Conservation (phyloP, 345 rosid genomes). For the Capsella bursapastoris region DNA sequence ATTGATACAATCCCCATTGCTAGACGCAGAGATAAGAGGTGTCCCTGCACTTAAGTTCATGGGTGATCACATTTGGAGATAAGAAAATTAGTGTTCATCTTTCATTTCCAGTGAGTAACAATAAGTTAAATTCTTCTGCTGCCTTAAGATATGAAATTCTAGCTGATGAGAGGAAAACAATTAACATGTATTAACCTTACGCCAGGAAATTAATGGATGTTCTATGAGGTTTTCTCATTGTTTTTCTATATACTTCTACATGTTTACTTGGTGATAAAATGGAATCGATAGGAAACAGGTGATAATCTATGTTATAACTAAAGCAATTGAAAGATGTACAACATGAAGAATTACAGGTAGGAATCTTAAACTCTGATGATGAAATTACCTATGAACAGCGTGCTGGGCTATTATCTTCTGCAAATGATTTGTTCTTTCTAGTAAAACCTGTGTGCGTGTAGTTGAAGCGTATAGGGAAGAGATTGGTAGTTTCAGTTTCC, state of each 20-base stretch:
- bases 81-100: conserved; percentile 16
- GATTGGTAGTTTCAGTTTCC: conserved; percentile 25
- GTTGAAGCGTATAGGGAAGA: conserved; percentile 18
- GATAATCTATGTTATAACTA: conserved; percentile 36
- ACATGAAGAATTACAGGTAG: conserved; percentile 38
- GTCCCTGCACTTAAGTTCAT: conserved; percentile 79
- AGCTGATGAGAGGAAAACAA: conserved; percentile 26
- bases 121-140: conserved; percentile 22
- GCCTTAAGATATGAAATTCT: conserved; percentile 10
- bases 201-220: conserved; percentile 32
- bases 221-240: conserved; percentile 37
- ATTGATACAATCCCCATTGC: conserved; percentile 58
- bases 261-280: conserved; percentile 32
- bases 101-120: conserved; percentile 16
- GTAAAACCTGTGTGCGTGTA: conserved; percentile 24
- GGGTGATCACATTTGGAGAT: conserved; percentile 74
- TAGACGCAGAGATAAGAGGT: conserved; percentile 81
- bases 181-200: conserved; percentile 27
- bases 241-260: conserved; percentile 36
- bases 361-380: conserved; percentile 26
- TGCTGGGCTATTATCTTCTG: conserved; percentile 24
- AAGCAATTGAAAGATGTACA: conserved; percentile 31
- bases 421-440: conserved; percentile 25
- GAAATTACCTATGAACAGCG: conserved; percentile 37
- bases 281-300: conserved; percentile 2